Percentiles rank a stretch among this genome's conserved stretches.
phyloP scores from a whole-genome alignment of 108 stramenopile species.

The Halocafeteria seosinensis region DNA sequence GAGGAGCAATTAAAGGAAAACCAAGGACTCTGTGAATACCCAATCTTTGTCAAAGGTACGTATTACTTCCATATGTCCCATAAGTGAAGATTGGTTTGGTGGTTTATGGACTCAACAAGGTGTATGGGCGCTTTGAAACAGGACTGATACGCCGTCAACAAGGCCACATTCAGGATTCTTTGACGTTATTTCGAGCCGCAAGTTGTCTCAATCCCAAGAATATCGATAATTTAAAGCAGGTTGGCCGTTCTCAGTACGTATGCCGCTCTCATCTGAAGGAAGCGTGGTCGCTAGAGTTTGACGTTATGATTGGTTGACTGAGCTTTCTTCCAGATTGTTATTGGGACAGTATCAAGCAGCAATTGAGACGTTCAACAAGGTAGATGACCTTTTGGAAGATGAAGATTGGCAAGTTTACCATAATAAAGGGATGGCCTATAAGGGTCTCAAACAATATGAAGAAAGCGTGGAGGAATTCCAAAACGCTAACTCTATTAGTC shows the following conservation, averaged over 20 bases:
- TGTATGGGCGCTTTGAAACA: neutral
- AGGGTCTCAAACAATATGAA: conserved; percentile 31
- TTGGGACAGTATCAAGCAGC: conserved; percentile 22
- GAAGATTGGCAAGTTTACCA: conserved; percentile 49
- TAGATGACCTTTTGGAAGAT: conserved; percentile 14
- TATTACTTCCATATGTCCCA: too few species aligned
- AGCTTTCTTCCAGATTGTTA: neutral
- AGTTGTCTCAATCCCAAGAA: conserved; percentile 36
- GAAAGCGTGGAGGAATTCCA: conserved; percentile 32
- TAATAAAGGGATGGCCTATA: conserved; percentile 33
- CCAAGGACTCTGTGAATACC: conserved; percentile 27
- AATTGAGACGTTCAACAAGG: conserved; percentile 36
- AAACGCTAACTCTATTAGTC: conserved; percentile 30
- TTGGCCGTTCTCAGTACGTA: conserved; percentile 33
- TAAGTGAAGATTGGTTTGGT: neutral
- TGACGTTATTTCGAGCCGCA: conserved; percentile 44
- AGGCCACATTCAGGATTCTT: conserved; percentile 32
- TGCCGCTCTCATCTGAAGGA: conserved; percentile 23
- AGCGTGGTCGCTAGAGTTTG: neutral
- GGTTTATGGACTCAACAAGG: neutral
- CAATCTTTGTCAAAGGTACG: conserved; percentile 31
- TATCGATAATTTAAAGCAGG: conserved; percentile 38
- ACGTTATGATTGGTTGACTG: neutral
- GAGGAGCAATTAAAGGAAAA: conserved; percentile 25
- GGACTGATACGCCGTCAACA: conserved; percentile 28